Conservation (phyloP, 1,139 yeast species). For the Debaryomyces sp. region DNA sequence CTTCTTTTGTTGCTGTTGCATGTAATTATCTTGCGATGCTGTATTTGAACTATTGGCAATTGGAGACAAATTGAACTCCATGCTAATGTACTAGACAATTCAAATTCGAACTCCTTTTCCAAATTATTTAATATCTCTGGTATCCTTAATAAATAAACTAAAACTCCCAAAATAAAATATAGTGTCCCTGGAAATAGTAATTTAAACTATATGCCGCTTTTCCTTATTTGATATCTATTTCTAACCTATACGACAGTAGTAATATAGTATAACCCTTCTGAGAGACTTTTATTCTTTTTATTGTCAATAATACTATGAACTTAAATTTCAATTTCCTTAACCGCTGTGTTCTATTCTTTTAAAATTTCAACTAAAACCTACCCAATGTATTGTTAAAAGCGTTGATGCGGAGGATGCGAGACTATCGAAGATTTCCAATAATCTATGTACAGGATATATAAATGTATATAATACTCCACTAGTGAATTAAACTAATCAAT, state of each 20-base stretch:
- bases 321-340: too few species aligned
- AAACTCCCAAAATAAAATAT: not conserved
- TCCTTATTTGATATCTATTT: not conserved
- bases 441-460: not conserved
- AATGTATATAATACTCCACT: too few species aligned
- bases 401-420: constrained; percentile 1
- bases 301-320: too few species aligned
- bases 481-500: too few species aligned
- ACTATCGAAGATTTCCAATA: not conserved
- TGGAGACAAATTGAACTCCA: not conserved
- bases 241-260: not conserved
- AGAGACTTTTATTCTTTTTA: not conserved
- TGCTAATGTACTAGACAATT: not conserved
- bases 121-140: not conserved
- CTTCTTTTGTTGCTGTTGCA: not conserved
- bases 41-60: not conserved
- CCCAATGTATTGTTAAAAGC: not conserved
- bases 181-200: not conserved
- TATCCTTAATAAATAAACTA: not conserved
- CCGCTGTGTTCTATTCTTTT: too few species aligned
- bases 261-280: not conserved
- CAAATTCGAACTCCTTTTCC: too few species aligned
- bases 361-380: too few species aligned
- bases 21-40: not conserved
- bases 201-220: not conserved